These are phyloP conservation scores for Teratosphaeria nubilosa DNA, from an alignment of 2,329 filamentous ascomycete genomes.

Conservation along the genomic window DNA sequence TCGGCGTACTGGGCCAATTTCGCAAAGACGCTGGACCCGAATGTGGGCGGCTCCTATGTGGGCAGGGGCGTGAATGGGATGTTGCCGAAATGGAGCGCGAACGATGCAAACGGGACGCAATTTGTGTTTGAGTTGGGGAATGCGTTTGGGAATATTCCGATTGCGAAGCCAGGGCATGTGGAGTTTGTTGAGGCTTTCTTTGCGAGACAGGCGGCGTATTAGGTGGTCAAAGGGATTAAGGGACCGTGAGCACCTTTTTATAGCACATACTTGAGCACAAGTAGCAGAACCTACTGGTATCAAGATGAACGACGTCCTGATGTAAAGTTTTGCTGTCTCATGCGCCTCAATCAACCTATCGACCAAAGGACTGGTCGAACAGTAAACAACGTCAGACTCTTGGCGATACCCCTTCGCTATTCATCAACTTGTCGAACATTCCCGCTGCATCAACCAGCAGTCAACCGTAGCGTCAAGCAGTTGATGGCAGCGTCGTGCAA, in stretches of 20 bases:
- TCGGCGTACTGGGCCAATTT: slow-evolving; percentile 43
- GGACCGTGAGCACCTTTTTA: too few relatives aligned
- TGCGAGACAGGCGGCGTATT: neutral
- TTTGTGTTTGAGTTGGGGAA: neutral
- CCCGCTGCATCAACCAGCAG: too few relatives aligned
- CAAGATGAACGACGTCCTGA: neutral
- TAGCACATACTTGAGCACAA: too few relatives aligned
- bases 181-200: neutral
- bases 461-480: too few relatives aligned
- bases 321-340: too few relatives aligned
- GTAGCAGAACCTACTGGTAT: neutral
- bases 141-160: neutral
- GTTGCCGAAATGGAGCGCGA: neutral
- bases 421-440: too few relatives aligned
- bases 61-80: neutral
- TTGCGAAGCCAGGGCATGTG: neutral
- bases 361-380: too few relatives aligned
- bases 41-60: slow-evolving; percentile 19
- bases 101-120: neutral
- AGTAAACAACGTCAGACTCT: too few relatives aligned
- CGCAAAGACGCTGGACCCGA: slow-evolving; percentile 41
- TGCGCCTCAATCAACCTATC: too few relatives aligned
- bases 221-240: neutral
- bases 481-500: too few relatives aligned
- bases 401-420: too few relatives aligned